Evolutionary conservation across 306 rosid species (phyloP).

Genomic region (Gynostemma pentaphyllum): DNA sequence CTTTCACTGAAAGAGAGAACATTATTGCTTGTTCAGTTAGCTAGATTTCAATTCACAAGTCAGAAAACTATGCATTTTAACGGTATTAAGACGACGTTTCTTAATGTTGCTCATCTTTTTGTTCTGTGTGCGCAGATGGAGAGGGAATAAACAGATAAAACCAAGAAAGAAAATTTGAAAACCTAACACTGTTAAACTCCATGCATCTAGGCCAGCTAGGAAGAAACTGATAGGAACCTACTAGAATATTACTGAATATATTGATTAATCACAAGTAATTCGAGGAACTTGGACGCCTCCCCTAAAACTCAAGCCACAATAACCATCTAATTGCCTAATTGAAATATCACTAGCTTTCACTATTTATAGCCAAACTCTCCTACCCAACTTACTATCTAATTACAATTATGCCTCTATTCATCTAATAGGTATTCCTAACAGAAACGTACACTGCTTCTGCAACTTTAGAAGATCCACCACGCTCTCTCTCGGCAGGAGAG

Average conservation of each 20-base stretch:
- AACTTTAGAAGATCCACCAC: slow-evolving; percentile 60
- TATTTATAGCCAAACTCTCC: too few species aligned
- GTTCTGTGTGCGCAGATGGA: neutral
- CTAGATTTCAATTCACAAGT: neutral
- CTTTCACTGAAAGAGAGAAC: slow-evolving; percentile 37
- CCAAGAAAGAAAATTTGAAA: neutral
- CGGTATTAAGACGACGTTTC: neutral
- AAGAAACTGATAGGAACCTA: too few species aligned
- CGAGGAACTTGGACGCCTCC: too few species aligned
- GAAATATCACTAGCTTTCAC: too few species aligned
- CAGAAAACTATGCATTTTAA: neutral
- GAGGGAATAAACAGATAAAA: neutral
- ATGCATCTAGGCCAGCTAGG: neutral
- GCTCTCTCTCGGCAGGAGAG: slow-evolving; percentile 50
- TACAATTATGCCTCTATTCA: too few species aligned
- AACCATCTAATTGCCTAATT: too few species aligned
- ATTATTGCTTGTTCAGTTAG: neutral
- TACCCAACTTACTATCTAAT: too few species aligned
- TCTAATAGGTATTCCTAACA: too few species aligned
- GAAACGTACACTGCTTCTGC: slow-evolving; percentile 51
- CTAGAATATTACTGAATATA: too few species aligned
- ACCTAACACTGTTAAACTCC: neutral
- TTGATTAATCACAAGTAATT: too few species aligned
- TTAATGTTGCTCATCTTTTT: neutral
- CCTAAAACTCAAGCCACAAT: too few species aligned